A percentile compares a stretch with the other conserved stretches of the same genome.
phyloP scores from a whole-genome alignment of 2,329 filamentous ascomycete species.

The Elsinoe batatas region DNA sequence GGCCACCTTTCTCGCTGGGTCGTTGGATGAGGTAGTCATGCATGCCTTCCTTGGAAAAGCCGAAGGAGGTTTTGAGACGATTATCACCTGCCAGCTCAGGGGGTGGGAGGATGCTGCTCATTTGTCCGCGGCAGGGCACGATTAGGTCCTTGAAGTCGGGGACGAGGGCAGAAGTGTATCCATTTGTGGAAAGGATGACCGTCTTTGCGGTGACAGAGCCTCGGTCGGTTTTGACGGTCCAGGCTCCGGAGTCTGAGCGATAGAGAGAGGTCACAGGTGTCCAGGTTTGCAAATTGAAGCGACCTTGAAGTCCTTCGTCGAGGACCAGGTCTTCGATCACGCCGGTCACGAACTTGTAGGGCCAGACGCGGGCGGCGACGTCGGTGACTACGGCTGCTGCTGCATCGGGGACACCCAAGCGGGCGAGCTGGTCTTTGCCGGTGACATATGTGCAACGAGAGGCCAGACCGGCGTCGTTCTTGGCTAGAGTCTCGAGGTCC shows the following conservation, averaged over 20 bases:
- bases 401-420: slow-evolving; percentile 44
- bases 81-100: slow-evolving; percentile 22
- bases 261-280: slow-evolving; percentile 47
- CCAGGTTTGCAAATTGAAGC: slow-evolving; percentile 64
- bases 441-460: slow-evolving; percentile 31
- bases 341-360: slow-evolving; percentile 72
- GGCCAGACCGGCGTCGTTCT: slow-evolving; percentile 48
- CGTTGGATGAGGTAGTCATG: slow-evolving; percentile 68
- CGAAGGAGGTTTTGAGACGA: slow-evolving; percentile 51
- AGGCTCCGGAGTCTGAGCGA: slow-evolving; percentile 29
- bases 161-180: slow-evolving; percentile 67
- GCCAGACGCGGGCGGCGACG: slow-evolving; percentile 63
- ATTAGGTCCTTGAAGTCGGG: slow-evolving; percentile 61
- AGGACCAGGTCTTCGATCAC: slow-evolving; percentile 53
- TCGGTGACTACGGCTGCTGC: slow-evolving; percentile 55
- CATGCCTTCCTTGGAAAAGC: slow-evolving; percentile 49
- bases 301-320: slow-evolving; percentile 21
- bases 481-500: slow-evolving; percentile 43
- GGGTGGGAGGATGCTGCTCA: slow-evolving; percentile 56
- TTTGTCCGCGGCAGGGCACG: slow-evolving; percentile 66
- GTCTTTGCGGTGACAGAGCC: slow-evolving; percentile 54
- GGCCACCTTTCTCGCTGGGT: slow-evolving; percentile 41
- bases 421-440: slow-evolving; percentile 36
- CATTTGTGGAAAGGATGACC: slow-evolving; percentile 74
- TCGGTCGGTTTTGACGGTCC: slow-evolving; percentile 57